A percentile compares a stretch with the other conserved stretches of the same genome.
These are phyloP conservation scores for Bertia moriformis DNA, from an alignment of 2,329 filamentous ascomycete species.

Conservation along the genomic window DNA sequence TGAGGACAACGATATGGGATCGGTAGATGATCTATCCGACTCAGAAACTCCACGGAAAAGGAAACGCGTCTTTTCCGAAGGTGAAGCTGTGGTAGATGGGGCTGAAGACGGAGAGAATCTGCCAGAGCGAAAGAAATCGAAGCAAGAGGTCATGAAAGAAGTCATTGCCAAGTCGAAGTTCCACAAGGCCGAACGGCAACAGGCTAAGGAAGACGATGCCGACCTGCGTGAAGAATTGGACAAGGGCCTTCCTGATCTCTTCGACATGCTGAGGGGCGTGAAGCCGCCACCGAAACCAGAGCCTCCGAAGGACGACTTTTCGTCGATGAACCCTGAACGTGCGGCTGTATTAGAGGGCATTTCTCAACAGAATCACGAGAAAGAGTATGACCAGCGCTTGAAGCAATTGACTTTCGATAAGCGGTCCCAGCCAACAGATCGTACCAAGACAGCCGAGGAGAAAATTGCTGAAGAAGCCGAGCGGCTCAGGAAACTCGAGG, in stretches of 20 bases:
- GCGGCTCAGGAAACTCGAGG: constrained; percentile 66
- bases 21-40: constrained; percentile 35
- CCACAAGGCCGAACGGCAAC: constrained; percentile 87
- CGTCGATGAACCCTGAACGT: constrained; percentile 3
- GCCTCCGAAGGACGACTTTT: background rate
- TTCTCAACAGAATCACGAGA: constrained; percentile 58
- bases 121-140: constrained; percentile 80
- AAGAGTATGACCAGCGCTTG: constrained; percentile 74
- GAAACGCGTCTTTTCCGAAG: constrained; percentile 20
- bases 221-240: constrained; percentile 75
- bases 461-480: constrained; percentile 63
- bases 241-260: constrained; percentile 65
- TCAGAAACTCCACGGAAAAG: constrained; percentile 40
- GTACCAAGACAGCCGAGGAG: constrained; percentile 85
- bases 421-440: constrained; percentile 69
- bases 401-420: constrained; percentile 73
- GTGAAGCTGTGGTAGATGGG: constrained; percentile 27
- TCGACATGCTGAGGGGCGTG: constrained; percentile 40
- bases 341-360: constrained; percentile 26
- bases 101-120: constrained; percentile 34
- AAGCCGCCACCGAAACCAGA: background rate
- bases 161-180: constrained; percentile 93
- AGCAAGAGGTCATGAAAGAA: constrained; percentile 95
- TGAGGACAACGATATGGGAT: constrained; percentile 53
- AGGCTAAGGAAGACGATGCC: constrained; percentile 82